Evolutionary conservation across 1,284 basidiomycete species (phyloP), one percentile per base, ranked within the genome.

Genomic region (Amylostereum chailletii): DNA sequence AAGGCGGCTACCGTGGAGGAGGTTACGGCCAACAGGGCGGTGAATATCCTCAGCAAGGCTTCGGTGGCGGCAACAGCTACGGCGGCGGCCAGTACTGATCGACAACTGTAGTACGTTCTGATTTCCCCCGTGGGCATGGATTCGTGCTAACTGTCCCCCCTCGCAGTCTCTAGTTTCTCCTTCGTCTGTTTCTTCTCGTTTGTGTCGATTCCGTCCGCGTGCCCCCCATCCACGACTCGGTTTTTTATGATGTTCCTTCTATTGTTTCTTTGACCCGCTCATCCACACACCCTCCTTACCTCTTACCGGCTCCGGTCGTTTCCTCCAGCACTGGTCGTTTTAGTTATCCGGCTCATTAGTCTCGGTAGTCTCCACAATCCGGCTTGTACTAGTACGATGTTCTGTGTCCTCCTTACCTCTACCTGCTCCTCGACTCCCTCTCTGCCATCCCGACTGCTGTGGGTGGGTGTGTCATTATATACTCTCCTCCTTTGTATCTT

Each of bases 361-460:
- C n/a, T 40, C 39, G 39, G 6, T 40, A 26, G 29, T 30, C 10
- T 30, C 10, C 42, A 10, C 27, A 29, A 27, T 43, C 42, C 42
- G 42, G 32, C 42, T 10, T 43, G 42, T 43, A 43, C 42, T 43
- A 43, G 42, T 43, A 43, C 42, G 27, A 9, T 43, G 27, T 43
- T 31, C 42, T 30, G 11, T 9, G 27, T 43, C 42, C n/a, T 43
- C 30, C 42, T 31, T 31, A 30, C 30, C 42, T 30, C 27, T 30
- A 26, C 9, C 42, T 26, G 29, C 30, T 11, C 42, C 29, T 10
- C 30, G 9, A 26, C 19, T 31, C n/a, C 30, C 42, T 31, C 42
- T 43, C 32, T n/a, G 42, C 42, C 42, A 43, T 43, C 42, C 40
- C 9, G 9, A 29, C 29, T 43, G 42, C 42, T 43, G 6, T 43